Evolutionary conservation across 2,329 filamentous ascomycete species (phyloP), one percentile per base, ranked within the genome.

Genomic region (Chaetothyriales sp.): DNA sequence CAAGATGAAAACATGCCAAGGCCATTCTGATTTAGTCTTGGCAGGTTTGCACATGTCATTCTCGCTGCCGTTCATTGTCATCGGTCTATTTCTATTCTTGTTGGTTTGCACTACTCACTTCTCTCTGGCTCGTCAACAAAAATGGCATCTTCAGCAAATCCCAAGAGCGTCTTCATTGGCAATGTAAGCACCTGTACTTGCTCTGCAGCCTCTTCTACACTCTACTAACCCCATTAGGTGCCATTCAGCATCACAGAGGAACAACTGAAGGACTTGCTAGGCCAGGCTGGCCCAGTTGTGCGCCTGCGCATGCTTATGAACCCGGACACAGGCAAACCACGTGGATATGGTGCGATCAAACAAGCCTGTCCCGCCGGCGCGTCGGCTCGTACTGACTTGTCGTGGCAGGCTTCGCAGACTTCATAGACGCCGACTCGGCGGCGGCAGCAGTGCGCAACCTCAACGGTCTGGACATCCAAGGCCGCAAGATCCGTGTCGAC

Each of bases 271-370:
- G 86, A 95, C 60, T 94, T 94, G 54, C 93, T 96, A 67, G 86
- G 82, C 64, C 84, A 84, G 57, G 88, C 86, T 49, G 92, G 92
- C 52, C 86, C 89, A 58, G 90, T 96, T 1, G 75, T 93, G 53
- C 90, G 85, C 65, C 96, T 96, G 66, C 81, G 90, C 49, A 77
- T 96, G 47, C 90, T 96, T 57, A 93, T 95, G 68, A 93, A 96
- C 70, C 84, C 88, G 49, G 90, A 96, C 63, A 95, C 89, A 2
- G 89, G 90, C 43, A 81, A 87, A 51, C 89, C 92, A 0, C 96
- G 95, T 68, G 92, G 92, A 18, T 98, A 95, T 65, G 92, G 92
- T 39, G 15, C 10, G 10, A 15, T 15, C 7, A 15, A 15, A 39
- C 10, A 39, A 28, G 28, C 28, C 28, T 8, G 8, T 10, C 12